Conservation (phyloP, 441 rosid species). For the Mallotus repandus region DNA sequence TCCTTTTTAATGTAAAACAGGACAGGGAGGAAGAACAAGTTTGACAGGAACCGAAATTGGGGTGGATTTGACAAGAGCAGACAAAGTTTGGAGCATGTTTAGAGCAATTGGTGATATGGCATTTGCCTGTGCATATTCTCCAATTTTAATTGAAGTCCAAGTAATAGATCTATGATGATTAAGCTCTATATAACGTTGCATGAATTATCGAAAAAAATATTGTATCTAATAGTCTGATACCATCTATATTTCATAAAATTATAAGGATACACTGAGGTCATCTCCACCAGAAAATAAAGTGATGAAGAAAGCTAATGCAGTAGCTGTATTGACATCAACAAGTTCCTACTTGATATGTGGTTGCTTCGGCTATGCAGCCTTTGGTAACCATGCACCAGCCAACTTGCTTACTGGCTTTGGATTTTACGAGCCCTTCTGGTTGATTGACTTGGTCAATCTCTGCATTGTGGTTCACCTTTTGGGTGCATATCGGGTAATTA, state of each 20-base stretch:
- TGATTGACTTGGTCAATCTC: slow-evolving; percentile 35
- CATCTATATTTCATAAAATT: neutral
- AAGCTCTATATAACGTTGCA: no score
- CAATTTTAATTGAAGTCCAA: slow-evolving; percentile 37
- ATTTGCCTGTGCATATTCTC: slow-evolving; percentile 33
- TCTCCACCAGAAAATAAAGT: slow-evolving; percentile 31
- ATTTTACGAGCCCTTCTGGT: slow-evolving; percentile 39
- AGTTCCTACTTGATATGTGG: slow-evolving; percentile 33
- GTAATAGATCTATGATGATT: neutral
- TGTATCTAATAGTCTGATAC: no score
- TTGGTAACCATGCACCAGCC: slow-evolving; percentile 34
- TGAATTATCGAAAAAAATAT: no score
- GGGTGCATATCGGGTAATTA: slow-evolving; percentile 33
- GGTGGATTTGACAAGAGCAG: slow-evolving; percentile 18
- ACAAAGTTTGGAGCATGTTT: slow-evolving; percentile 34
- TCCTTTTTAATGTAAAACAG: slow-evolving; percentile 4
- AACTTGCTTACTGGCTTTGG: slow-evolving; percentile 40
- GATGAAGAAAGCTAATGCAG: slow-evolving; percentile 34
- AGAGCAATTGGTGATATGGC: slow-evolving; percentile 33
- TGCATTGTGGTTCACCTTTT: slow-evolving; percentile 35
- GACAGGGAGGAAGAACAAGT: slow-evolving; percentile 19
- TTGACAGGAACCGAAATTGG: slow-evolving; percentile 30
- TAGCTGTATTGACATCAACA: slow-evolving; percentile 26
- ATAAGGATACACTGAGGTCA: slow-evolving; percentile 36
- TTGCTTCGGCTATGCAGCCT: slow-evolving; percentile 40